phyloP scores from a whole-genome alignment of 2,329 filamentous ascomycete species.

The Penicillium digitatum region DNA sequence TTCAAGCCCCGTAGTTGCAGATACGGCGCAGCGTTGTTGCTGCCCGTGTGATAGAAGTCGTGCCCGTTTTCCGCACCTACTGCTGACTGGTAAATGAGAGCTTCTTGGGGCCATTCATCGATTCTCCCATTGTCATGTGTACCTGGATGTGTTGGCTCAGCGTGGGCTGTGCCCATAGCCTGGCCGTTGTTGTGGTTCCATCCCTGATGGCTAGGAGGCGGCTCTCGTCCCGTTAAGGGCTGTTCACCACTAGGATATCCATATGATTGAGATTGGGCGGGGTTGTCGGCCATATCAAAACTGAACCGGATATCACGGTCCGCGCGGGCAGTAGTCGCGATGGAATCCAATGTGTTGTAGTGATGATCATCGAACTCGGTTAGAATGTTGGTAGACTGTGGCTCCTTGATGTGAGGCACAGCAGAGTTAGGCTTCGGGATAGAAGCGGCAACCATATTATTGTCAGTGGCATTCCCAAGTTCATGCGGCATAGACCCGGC shows the following conservation, averaged over 20 bases:
- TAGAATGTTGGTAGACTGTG: constrained; percentile 19
- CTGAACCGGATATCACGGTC: constrained; percentile 32
- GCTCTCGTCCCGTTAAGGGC: constrained; percentile 23
- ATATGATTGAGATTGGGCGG: constrained; percentile 9
- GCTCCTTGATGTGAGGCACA: constrained; percentile 23
- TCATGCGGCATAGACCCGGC: constrained; percentile 14
- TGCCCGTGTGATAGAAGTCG: constrained; percentile 18
- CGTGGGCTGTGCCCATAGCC: constrained; percentile 12
- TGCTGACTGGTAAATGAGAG: constrained; percentile 38
- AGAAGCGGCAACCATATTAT: constrained; percentile 13
- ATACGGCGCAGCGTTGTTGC: constrained; percentile 23
- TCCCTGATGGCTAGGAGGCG: constrained; percentile 32
- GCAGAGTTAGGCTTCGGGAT: constrained; percentile 16
- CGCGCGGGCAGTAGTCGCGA: neutral
- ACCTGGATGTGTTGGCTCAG: constrained; percentile 15
- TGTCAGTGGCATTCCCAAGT: constrained; percentile 18
- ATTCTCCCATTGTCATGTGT: constrained; percentile 23
- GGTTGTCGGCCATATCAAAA: constrained; percentile 25
- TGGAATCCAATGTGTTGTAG: constrained; percentile 9
- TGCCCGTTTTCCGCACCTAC: constrained; percentile 22
- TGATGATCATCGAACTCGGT: constrained; percentile 18
- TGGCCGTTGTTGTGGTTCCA: constrained; percentile 19
- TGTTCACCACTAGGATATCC: constrained; percentile 2
- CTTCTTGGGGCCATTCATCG: constrained; percentile 42
- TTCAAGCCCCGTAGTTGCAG: constrained; percentile 21